A percentile compares a stretch with the other conserved stretches of the same genome.
Evolutionary conservation across 2,329 filamentous ascomycete genomes (phyloP).

Genomic region (Colletotrichum coccodes): DNA sequence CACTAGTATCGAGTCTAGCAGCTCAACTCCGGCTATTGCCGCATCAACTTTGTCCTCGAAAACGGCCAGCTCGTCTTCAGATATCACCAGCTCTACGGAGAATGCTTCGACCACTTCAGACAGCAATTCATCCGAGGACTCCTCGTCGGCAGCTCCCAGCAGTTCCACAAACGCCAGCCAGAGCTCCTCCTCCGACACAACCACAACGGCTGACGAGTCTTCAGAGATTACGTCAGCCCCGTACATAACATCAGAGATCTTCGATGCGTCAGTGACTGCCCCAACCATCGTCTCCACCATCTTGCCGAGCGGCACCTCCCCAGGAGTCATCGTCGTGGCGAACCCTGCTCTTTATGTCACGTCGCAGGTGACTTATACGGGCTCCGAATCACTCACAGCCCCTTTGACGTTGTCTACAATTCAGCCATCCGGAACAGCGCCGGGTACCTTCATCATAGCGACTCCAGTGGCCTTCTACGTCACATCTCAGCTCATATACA

Average conservation of each 20-base stretch:
- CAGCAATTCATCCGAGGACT: background rate
- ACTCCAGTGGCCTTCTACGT: background rate
- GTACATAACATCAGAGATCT: constrained; percentile 1
- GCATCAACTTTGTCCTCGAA: background rate
- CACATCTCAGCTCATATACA: background rate
- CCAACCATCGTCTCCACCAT: constrained; percentile 15
- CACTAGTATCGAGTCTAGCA: background rate
- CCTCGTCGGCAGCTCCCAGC: background rate
- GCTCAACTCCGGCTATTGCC: background rate
- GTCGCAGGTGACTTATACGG: background rate
- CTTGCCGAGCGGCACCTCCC: background rate
- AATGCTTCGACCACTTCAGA: background rate
- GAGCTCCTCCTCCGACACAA: background rate
- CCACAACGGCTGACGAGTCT: background rate
- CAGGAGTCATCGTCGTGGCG: constrained; percentile 19
- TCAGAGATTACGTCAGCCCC: background rate
- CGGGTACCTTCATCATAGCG: background rate
- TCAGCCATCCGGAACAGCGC: background rate
- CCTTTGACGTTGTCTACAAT: background rate
- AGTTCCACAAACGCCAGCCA: background rate
- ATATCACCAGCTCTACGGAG: background rate
- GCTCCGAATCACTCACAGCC: background rate
- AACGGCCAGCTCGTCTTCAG: background rate
- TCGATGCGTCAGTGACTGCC: background rate
- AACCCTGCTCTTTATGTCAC: background rate